Percentiles rank a stretch among this genome's conserved stretches.
Evolutionary conservation across 306 rosid species (phyloP).

Genomic region (Nissolia schottii): DNA sequence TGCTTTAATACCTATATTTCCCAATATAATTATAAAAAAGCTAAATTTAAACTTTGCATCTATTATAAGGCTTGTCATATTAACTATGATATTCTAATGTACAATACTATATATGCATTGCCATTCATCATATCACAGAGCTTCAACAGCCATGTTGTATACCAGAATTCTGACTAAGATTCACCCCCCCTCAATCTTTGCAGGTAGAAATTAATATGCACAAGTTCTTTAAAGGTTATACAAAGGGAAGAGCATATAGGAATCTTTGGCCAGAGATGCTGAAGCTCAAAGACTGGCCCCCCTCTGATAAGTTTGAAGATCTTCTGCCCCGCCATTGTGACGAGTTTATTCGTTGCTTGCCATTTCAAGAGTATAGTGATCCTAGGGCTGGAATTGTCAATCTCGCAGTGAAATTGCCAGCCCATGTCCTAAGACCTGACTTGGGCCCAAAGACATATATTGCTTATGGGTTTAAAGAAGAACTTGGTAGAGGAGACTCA

Average conservation of each 20-base stretch:
- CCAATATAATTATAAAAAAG: background rate
- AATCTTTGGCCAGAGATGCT: slow-evolving; percentile 94
- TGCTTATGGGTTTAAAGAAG: slow-evolving; percentile 73
- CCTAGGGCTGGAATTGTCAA: slow-evolving; percentile 72
- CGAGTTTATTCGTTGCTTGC: slow-evolving; percentile 69
- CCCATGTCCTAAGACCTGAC: slow-evolving; percentile 72
- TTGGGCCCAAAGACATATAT: slow-evolving; percentile 90
- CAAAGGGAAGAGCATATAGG: slow-evolving; percentile 59
- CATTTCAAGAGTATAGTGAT: slow-evolving; percentile 80
- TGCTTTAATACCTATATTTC: slow-evolving; percentile 1
- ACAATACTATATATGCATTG: background rate
- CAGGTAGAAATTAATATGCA: slow-evolving; percentile 73
- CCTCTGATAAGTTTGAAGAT: slow-evolving; percentile 81
- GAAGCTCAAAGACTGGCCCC: slow-evolving; percentile 94
- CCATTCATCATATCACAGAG: background rate
- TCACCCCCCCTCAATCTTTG: slow-evolving; percentile 24
- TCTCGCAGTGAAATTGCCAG: slow-evolving; percentile 84
- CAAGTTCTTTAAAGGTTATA: slow-evolving; percentile 71
- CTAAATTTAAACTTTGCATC: background rate
- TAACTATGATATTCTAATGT: background rate
- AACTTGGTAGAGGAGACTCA: slow-evolving; percentile 91
- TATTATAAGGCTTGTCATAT: background rate
- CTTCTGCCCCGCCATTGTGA: slow-evolving; percentile 90
- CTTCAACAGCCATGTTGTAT: slow-evolving; percentile 5
- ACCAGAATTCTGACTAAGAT: background rate